Evolutionary conservation across 345 rosid genomes (phyloP), one percentile per base, ranked within the genome.

Genomic region (Eucalyptus lansdowneana): DNA sequence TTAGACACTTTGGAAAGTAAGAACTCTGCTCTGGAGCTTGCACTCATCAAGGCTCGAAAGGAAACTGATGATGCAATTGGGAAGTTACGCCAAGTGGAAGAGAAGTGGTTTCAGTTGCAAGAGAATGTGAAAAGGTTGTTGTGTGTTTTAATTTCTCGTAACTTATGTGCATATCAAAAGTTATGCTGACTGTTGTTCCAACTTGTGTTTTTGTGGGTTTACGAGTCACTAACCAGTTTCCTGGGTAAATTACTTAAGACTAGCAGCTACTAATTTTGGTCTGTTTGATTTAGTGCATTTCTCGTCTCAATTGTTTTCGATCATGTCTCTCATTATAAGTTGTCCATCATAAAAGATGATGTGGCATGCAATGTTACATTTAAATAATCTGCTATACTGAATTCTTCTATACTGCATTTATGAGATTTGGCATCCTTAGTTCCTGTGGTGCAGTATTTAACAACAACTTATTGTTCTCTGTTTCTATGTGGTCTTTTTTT

Each of bases 61-160:
- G 91, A 93, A 87, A 92, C 91, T 88, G 89, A 40, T 91, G 94
- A 92, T 91, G 92, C 95, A 49, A 90, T 92, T 80, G 90, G 92
- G 87, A 97, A 95, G 93, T 93, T 96, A 86, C 92, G 86, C 89
- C 97, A 94, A 91, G 91, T 95, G 90, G 98, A 97, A 89, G 92
- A 90, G 88, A 95, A 91, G 91, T 95, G 96, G 92, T 92, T 93
- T 91, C 94, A 93, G 90, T 93, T 97, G 90, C 98, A 95, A 90
- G 95, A 92, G 90, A 95, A 90, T 92, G 93, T 96, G 89, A 92
- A 92, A 88, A 95, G 99, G 99, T 97, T 90, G 40, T 67, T 42
- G 53, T 89, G 88, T 13, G 86, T 86, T 83, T 58, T 45, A 54
- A 27, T 47, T 56, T 87, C 72, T 86, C 25, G 17, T 22, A 34